Conservation (phyloP, 2,329 filamentous ascomycete species). For the Fusarium sp. region DNA sequence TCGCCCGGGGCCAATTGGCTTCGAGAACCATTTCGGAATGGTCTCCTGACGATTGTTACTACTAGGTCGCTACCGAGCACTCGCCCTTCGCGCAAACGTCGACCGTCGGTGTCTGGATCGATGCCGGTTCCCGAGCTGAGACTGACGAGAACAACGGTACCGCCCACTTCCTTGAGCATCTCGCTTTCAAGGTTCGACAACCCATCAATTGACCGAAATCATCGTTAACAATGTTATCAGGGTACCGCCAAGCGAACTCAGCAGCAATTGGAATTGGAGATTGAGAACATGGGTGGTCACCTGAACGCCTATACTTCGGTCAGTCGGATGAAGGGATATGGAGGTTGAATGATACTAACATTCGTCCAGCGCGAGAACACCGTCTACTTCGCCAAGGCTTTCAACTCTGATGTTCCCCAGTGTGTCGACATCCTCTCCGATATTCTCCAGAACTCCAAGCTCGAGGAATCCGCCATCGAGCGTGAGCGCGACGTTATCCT, state of each 20-base stretch:
- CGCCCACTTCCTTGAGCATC: constrained; percentile 98
- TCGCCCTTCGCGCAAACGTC: constrained; percentile 98
- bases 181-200: constrained; percentile 92
- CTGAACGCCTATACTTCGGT: constrained; percentile 99
- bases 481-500: constrained; percentile 98
- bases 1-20: constrained; percentile 53
- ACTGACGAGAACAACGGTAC: constrained; percentile 99
- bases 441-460: constrained; percentile 99
- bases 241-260: constrained; percentile 94
- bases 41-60: constrained; percentile 41
- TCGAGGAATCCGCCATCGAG: constrained; percentile 92
- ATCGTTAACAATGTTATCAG: constrained; percentile 57
- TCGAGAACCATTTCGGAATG: constrained; percentile 31
- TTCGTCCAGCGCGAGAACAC: constrained; percentile 89
- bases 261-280: constrained; percentile 98
- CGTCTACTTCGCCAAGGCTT: constrained; percentile 99
- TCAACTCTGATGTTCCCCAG: constrained; percentile 96
- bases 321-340: constrained; percentile 56
- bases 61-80: constrained; percentile 95
- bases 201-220: constrained; percentile 36
- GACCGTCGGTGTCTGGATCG: constrained; percentile 99
- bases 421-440: constrained; percentile 98
- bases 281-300: constrained; percentile 99
- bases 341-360: constrained; percentile 42
- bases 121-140: constrained; percentile 97